A percentile compares a stretch with the other conserved stretches of the same genome.
Conservation (phyloP, 768 basidiomycete genomes). For the Omphalotus guepiniiformis region DNA sequence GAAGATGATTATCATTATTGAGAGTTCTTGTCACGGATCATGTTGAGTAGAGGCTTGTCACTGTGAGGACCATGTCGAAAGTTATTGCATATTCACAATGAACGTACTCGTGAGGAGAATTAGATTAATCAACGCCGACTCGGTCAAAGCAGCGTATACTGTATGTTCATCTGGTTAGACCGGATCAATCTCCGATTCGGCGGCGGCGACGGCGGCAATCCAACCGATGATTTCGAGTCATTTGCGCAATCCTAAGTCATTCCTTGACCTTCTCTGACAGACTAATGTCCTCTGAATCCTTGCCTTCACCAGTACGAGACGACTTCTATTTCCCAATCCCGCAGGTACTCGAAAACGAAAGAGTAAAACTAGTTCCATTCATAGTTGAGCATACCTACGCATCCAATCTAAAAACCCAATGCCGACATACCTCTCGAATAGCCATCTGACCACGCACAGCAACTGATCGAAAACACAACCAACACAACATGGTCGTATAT, state of each 20-base stretch:
- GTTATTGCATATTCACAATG: too few species aligned
- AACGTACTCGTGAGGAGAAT: too few species aligned
- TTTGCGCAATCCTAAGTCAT: too few species aligned
- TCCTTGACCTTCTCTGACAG: neutral
- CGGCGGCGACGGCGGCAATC: too few species aligned
- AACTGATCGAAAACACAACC: neutral
- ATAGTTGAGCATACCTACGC: constrained; percentile 27
- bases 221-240: too few species aligned
- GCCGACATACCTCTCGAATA: neutral
- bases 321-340: constrained; percentile 52
- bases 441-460: neutral
- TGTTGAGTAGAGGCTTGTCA: too few species aligned
- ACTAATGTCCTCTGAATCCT: neutral
- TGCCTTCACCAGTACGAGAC: neutral
- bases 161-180: constrained; percentile 7
- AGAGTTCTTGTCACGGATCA: too few species aligned
- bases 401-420: neutral
- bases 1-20: too few species aligned
- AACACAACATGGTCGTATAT: neutral
- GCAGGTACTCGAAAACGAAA: constrained; percentile 38
- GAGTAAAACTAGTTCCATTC: constrained; percentile 49
- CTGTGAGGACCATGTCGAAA: too few species aligned
- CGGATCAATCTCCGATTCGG: neutral
- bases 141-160: constrained; percentile 14
- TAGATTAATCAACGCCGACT: too few species aligned